A percentile compares a stretch with the other conserved stretches of the same genome.
phyloP scores from a whole-genome alignment of 2,329 filamentous ascomycete genomes.

The Claviceps monticola region DNA sequence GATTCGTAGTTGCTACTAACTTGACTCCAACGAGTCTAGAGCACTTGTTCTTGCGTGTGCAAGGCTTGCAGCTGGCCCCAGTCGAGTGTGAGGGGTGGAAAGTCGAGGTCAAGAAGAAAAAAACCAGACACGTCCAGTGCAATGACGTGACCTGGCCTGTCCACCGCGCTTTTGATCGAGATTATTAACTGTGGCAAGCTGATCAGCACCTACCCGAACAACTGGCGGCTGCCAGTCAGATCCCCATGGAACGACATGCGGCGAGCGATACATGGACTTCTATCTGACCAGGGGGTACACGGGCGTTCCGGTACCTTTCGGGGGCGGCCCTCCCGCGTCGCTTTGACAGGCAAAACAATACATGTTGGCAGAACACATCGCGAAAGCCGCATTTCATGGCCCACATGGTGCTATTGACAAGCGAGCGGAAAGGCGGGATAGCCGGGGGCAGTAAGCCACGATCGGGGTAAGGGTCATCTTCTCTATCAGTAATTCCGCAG shows the following conservation, averaged over 20 bases:
- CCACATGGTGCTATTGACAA: conserved; percentile 4
- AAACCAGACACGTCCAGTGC: neutral
- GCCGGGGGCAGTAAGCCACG: neutral
- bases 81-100: neutral
- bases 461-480: neutral
- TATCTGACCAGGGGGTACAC: neutral
- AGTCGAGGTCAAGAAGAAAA: neutral
- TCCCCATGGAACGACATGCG: no score
- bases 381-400: neutral
- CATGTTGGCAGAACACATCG: neutral
- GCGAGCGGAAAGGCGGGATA: conserved; percentile 2
- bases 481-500: neutral
- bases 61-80: neutral
- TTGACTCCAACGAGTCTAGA: neutral
- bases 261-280: neutral
- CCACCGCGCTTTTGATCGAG: no score
- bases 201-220: neutral
- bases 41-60: neutral
- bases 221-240: neutral
- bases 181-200: neutral
- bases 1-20: neutral
- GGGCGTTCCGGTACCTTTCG: neutral
- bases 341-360: neutral
- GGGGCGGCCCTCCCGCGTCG: neutral
- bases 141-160: neutral